Evolutionary conservation across 352 stramenopile genomes (phyloP), one percentile per base, ranked within the genome.

Genomic region (Phytophthora sp.): DNA sequence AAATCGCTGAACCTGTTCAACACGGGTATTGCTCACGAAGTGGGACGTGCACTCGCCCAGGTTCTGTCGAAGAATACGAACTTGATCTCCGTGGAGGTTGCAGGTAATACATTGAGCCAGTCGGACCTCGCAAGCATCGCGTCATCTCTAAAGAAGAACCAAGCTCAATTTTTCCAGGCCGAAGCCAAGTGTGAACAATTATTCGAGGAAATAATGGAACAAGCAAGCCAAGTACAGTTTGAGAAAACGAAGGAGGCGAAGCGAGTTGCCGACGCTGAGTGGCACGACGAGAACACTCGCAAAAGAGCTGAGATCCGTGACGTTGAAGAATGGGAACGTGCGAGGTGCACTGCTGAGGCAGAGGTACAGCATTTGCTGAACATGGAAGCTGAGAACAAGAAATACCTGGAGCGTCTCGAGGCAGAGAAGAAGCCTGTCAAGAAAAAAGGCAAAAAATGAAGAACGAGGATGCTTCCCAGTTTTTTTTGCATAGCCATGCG

Each of bases 391-490:
- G 59, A 84, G 36, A 80, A 88, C 54, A 88, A 90, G 24, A 71
- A 74, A 56, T 86, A 90, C 31, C 35, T 79, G 39, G 74, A 80
- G 18, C 46, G 63, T 16, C 71, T 75, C 4, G 72, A 83, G 30
- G 67, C 49, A 1, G 76, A 86, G 30, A 79, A 82, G 54, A 87
- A 80, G 8, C 31, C 72, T 39, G 65, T 46, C 20, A 87, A 85
- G 33, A 72, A 46, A 33, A 91, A 90, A 71, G 70, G 56, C 44
- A 90, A 88, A 62, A 92, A 89, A 4, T n/a, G n/a, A n/a, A n/a
- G n/a, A n/a, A n/a, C n/a, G n/a, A n/a, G n/a, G n/a, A n/a, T n/a
- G n/a, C n/a, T n/a, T n/a, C n/a, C n/a, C n/a, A n/a, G n/a, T n/a
- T n/a, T n/a, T n/a, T n/a, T n/a, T n/a, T n/a, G n/a, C n/a, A n/a